phyloP scores from a whole-genome alignment of 2,329 filamentous ascomycete genomes.

The Tolypocladium cylindrosporum region DNA sequence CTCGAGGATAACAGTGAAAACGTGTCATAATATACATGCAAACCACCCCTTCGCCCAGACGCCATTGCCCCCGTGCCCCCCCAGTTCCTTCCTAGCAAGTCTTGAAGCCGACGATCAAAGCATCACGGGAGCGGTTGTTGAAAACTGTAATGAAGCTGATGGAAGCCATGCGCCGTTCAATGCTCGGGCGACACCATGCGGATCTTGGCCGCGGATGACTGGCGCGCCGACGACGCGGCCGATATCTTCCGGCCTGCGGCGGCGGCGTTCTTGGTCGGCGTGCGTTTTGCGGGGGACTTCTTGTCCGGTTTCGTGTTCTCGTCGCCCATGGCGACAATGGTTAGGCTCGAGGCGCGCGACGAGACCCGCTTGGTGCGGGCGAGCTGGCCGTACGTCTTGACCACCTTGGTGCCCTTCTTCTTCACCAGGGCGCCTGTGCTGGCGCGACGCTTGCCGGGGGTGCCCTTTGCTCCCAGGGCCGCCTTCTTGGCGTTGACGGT shows the following conservation, averaged over 20 bases:
- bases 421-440: slow-evolving; percentile 15
- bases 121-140: neutral
- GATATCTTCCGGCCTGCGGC: neutral
- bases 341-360: slow-evolving; percentile 8
- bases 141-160: neutral
- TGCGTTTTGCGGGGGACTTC: neutral
- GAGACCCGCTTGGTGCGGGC: slow-evolving; percentile 1
- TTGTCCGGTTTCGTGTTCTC: slow-evolving; percentile 1
- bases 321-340: slow-evolving; percentile 7
- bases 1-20: neutral
- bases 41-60: neutral
- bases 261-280: neutral
- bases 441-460: slow-evolving; percentile 14
- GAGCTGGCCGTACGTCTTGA: slow-evolving; percentile 6
- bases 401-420: slow-evolving; percentile 15
- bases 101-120: neutral
- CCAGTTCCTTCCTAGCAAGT: neutral
- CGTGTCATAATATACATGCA: neutral
- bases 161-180: neutral
- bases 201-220: slow-evolving; percentile 7
- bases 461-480: slow-evolving; percentile 14
- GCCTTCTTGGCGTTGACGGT: slow-evolving; percentile 18
- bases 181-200: slow-evolving; percentile 1
- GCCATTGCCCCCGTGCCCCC: neutral
- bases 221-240: neutral